Base-by-base conservation (phyloP, 78 protist species). In the Dictyostelium brefeldianum region DNA sequence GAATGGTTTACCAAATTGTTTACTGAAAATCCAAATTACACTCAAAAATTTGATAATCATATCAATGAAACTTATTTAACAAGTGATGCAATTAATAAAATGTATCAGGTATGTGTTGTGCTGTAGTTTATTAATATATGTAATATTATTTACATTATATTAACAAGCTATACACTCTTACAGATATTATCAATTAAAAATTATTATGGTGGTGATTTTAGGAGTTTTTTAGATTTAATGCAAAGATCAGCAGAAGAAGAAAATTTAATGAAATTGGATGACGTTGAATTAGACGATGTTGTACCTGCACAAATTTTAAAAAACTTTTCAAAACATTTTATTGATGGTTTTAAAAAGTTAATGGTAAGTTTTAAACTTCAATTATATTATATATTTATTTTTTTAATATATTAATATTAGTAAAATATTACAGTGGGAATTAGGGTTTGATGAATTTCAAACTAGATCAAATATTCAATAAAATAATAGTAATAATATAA, bases 241-340 rank as follows among this genome's bases (percentile, higher is more conserved):
- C 95, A 91, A 73, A 62, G 95, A 79, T 46, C 91, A 14, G 95
- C 90, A n/a, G 95, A 91, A 29, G 95, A 91, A 67, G 62, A 70
- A 67, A 69, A 80, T 53, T 50, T 81, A 9, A 81, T 91, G 90
- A 91, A 91, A 20, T 78, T 91, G 25, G 92, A 81, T 71, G 95
- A 91, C 17, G 95, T 81, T 67, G 95, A 90, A 41, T 56, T 91
- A 1, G 95, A 91, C 48, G 95, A 91, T 91, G 69, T 77, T 12
- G 90, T 91, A 14, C 95, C 95, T 15, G 54, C 83, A 7, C 69
- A 22, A 7, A 62, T 91, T 31, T 25, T 91, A 62, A 91, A 91
- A 54, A 53, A 54, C 9, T 91, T 91, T 81, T 82, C 95, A 18
- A 77, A 83, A 74, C 90, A 91, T 71, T 91, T 91, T 83, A 91